These are phyloP conservation scores for Cryphonectria japonica DNA, from an alignment of 2,329 filamentous ascomycete genomes.

Conservation along the genomic window DNA sequence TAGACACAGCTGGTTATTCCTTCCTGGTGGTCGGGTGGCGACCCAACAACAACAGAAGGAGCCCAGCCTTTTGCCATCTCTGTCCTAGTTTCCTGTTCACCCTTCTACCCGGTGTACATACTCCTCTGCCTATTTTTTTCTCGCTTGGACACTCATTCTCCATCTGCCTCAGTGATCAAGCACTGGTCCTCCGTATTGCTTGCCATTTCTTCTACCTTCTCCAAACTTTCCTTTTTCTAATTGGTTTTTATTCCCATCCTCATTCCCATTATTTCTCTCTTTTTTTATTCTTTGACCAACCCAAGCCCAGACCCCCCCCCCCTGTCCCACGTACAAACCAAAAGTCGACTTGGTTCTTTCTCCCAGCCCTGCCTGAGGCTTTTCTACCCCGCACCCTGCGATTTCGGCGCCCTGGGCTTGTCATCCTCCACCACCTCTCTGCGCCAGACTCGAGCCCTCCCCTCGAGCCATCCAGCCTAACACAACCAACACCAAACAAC, in stretches of 20 bases:
- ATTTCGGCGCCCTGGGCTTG: slow-evolving; percentile 23
- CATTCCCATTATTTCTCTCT: neutral
- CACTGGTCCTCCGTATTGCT: neutral
- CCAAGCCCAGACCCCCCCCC: too few relatives aligned
- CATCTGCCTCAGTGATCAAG: neutral
- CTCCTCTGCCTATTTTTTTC: neutral
- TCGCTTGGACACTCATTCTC: neutral
- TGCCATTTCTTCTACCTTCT: neutral
- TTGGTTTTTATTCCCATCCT: neutral
- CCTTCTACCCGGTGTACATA: neutral
- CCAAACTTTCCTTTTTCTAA: neutral
- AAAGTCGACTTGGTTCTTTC: slow-evolving; percentile 7
- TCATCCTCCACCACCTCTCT: slow-evolving; percentile 20
- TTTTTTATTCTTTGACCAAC: neutral
- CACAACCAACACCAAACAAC: slow-evolving; percentile 25
- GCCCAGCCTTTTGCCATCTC: neutral
- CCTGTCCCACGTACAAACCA: neutral
- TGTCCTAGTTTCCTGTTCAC: neutral
- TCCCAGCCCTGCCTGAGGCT: slow-evolving; percentile 11
- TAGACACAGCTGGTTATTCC: neutral
- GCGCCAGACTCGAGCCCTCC: slow-evolving; percentile 8
- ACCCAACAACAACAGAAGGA: neutral
- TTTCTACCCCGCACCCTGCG: slow-evolving; percentile 29
- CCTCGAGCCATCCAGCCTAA: slow-evolving; percentile 12
- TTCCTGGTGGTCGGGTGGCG: slow-evolving; percentile 1